Evolutionary conservation across 2,329 filamentous ascomycete genomes (phyloP).

Genomic region (Incumbomyces delicatus): DNA sequence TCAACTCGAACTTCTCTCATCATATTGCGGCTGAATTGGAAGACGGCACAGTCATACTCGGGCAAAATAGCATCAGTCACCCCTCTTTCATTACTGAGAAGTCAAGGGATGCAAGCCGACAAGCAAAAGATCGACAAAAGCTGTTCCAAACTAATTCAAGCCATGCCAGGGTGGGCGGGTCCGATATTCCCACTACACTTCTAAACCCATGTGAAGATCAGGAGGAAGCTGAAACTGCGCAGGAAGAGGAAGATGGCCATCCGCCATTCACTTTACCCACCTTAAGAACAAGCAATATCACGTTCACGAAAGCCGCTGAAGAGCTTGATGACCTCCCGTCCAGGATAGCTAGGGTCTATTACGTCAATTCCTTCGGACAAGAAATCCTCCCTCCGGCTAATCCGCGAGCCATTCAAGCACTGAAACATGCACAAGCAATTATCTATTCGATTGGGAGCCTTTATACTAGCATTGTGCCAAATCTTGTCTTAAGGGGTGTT

Average conservation of each 20-base stretch:
- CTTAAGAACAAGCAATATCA: slow-evolving; percentile 69
- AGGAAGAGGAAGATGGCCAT: slow-evolving; percentile 32
- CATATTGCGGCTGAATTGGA: slow-evolving; percentile 79
- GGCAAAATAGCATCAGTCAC: slow-evolving; percentile 88
- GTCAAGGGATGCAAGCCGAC: neutral
- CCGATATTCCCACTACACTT: neutral
- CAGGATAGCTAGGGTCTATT: slow-evolving; percentile 77
- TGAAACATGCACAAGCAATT: slow-evolving; percentile 56
- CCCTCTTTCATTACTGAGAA: slow-evolving; percentile 42
- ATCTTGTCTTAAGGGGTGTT: slow-evolving; percentile 66
- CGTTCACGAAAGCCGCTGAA: slow-evolving; percentile 65
- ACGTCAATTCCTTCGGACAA: slow-evolving; percentile 97
- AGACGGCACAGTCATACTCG: slow-evolving; percentile 70
- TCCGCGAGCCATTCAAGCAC: slow-evolving; percentile 61
- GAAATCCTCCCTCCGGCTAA: slow-evolving; percentile 82
- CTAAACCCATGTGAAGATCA: neutral
- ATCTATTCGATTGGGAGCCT: slow-evolving; percentile 91
- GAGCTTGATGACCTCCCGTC: slow-evolving; percentile 71
- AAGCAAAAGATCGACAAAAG: neutral
- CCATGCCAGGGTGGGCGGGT: neutral
- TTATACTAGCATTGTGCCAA: slow-evolving; percentile 82
- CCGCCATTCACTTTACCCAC: slow-evolving; percentile 61
- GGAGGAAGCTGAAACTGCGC: neutral
- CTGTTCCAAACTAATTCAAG: neutral
- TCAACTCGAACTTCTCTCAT: slow-evolving; percentile 91